Conservation (phyloP, 768 basidiomycete genomes). For the Fomitopsis serialis region DNA sequence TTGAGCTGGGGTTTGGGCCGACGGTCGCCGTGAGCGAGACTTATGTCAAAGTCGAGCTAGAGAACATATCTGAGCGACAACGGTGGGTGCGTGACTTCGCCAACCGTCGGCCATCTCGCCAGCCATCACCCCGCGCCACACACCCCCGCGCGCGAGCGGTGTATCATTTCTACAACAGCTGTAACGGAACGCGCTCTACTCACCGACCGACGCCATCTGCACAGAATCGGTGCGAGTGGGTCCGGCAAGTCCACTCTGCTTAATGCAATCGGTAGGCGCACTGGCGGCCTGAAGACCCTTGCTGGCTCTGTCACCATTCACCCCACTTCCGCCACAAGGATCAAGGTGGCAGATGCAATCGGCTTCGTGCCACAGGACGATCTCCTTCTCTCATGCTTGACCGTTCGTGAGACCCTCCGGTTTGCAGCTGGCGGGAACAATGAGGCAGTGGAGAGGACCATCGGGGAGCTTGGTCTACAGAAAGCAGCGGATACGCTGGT, state of each 20-base stretch:
- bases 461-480: constrained; percentile 32
- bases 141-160: no score
- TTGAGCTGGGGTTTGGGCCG: no score
- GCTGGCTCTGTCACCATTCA: constrained; percentile 1
- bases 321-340: background rate
- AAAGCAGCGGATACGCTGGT: constrained; percentile 39
- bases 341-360: constrained; percentile 15
- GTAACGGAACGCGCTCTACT: no score
- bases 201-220: no score
- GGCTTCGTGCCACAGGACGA: constrained; percentile 38
- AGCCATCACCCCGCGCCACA: no score
- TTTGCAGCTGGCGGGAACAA: background rate
- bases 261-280: constrained; percentile 5
- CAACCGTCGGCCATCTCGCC: no score
- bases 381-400: constrained; percentile 32
- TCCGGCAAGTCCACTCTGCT: constrained; percentile 12
- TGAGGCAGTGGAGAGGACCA: no score
- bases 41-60: no score
- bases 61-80: no score
- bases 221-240: background rate
- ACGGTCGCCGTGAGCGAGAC: no score
- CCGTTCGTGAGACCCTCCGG: constrained; percentile 1
- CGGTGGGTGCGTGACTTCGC: no score
- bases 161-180: no score
- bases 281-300: constrained; percentile 5